These are phyloP conservation scores for Amoebophrya sp. DNA, from an alignment of 169 alveolate species.

Conservation along the genomic window DNA sequence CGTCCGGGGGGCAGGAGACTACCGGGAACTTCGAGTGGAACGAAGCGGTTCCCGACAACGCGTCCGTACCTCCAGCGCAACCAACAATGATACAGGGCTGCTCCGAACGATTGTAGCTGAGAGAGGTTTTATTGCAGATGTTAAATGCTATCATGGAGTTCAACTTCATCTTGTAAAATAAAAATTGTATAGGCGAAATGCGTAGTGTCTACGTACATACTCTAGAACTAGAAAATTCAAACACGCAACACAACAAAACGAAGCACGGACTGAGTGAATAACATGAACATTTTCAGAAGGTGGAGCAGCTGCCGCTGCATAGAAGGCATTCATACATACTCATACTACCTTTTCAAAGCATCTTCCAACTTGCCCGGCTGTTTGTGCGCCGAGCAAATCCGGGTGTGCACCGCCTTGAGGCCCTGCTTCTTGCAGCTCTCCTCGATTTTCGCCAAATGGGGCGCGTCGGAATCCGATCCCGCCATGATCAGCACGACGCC, in stretches of 20 bases:
- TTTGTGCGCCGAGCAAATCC: constrained; percentile 44
- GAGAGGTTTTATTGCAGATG: no score
- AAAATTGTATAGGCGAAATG: no score
- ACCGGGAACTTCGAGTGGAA: constrained; percentile 37
- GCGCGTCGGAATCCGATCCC: constrained; percentile 36
- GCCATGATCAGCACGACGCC: constrained; percentile 33
- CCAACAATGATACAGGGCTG: constrained; percentile 28
- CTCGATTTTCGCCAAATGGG: constrained; percentile 30
- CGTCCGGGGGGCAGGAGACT: constrained; percentile 45
- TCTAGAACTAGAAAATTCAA: background rate
- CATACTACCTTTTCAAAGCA: background rate
- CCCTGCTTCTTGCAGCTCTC: constrained; percentile 25
- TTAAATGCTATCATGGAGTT: no score
- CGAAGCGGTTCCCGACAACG: constrained; percentile 36
- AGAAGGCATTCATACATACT: background rate
- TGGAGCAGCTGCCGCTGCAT: background rate
- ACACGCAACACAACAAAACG: background rate
- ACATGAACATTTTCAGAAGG: background rate
- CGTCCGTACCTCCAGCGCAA: constrained; percentile 47
- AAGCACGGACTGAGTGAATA: background rate
- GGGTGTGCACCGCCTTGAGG: background rate
- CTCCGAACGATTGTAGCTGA: constrained; percentile 28
- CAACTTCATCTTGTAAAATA: no score
- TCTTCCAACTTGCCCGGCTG: constrained; percentile 37
- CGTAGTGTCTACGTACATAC: background rate